phyloP scores from a whole-genome alignment of 148 eudicot species.

The Polygonum maritimum region DNA sequence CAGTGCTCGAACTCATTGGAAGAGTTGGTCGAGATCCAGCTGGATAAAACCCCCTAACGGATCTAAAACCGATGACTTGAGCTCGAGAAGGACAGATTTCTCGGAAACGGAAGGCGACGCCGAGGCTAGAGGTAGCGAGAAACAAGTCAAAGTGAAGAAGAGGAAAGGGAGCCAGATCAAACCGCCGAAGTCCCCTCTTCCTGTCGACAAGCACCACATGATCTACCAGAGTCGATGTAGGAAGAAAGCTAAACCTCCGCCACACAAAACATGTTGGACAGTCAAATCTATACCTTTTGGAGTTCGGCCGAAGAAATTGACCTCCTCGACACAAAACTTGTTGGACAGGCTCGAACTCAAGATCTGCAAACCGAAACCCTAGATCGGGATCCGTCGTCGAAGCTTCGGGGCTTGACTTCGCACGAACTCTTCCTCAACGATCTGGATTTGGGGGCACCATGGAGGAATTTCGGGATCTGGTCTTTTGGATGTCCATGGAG shows the following conservation, averaged over 20 bases:
- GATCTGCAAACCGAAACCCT: too few species aligned
- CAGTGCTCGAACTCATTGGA: slow-evolving; percentile 35
- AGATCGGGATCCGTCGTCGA: too few species aligned
- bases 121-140: slow-evolving; percentile 6
- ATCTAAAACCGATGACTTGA: slow-evolving; percentile 42
- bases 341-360: too few species aligned
- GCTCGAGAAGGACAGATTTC: slow-evolving; percentile 41
- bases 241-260: not conserved
- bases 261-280: too few species aligned
- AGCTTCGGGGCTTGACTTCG: too few species aligned
- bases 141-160: slow-evolving; percentile 16
- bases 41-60: slow-evolving; percentile 35
- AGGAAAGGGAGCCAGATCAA: slow-evolving; percentile 12
- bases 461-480: too few species aligned
- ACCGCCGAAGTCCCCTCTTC: not conserved
- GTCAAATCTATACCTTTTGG: too few species aligned
- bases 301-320: too few species aligned
- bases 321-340: too few species aligned
- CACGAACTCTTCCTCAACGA: too few species aligned
- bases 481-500: too few species aligned
- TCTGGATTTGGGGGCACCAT: too few species aligned
- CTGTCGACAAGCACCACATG: slow-evolving; percentile 8
- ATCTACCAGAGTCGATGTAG: not conserved
- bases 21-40: slow-evolving; percentile 29
- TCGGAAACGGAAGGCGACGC: slow-evolving; percentile 33